A percentile compares a stretch with the other conserved stretches of the same genome.
phyloP scores from a whole-genome alignment of 306 rosid species.

The Trifolium dubium region DNA sequence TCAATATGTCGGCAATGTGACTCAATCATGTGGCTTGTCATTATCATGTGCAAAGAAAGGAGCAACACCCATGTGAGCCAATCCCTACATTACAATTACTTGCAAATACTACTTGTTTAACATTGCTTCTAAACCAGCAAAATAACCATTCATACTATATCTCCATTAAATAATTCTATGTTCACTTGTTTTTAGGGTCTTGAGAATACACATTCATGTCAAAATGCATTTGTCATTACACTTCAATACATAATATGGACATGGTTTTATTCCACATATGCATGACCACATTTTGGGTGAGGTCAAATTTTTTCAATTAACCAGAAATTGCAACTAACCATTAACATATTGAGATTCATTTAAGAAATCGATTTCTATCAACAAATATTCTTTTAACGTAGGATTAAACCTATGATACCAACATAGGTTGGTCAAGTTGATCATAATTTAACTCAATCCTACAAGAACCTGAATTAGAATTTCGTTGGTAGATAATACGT shows the following conservation, averaged over 20 bases:
- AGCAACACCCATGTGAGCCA: slow-evolving; percentile 35
- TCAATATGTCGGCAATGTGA: slow-evolving; percentile 30
- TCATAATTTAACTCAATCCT: no score
- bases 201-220: neutral
- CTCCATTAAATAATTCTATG: neutral
- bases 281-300: neutral
- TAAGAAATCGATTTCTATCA: neutral
- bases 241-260: neutral
- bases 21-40: slow-evolving; percentile 44
- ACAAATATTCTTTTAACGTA: no score
- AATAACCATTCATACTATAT: neutral
- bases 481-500: no score
- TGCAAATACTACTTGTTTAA: neutral
- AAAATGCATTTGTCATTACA: slow-evolving; percentile 13
- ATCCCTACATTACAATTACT: slow-evolving; percentile 1
- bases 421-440: no score
- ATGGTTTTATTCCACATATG: neutral
- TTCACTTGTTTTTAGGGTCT: slow-evolving; percentile 7
- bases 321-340: neutral
- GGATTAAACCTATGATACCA: no score
- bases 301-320: neutral
- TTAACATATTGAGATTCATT: neutral
- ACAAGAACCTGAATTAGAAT: no score
- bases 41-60: neutral
- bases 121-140: neutral